Base-by-base conservation (phyloP, 495 filamentous ascomycete species). In the Cenococcum geophilum region DNA sequence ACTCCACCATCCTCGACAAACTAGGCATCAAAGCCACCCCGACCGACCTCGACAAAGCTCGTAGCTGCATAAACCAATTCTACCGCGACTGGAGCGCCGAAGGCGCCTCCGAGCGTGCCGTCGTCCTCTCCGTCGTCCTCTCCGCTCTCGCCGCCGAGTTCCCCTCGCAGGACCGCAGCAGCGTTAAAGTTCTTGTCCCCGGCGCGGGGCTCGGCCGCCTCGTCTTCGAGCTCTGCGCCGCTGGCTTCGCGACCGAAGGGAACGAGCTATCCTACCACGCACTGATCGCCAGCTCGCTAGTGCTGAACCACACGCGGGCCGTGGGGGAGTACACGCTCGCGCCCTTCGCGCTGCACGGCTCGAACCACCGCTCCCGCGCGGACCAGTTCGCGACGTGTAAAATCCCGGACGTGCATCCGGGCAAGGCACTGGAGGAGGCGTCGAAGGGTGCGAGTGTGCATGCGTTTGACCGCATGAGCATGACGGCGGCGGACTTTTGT, bases 191-290 rank as follows among this genome's bases (percentile, higher is more conserved):
- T 10, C 77, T 98, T 5, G 85, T 97, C 23, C 91, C 95, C 1
- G 93, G 95, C 4, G 92, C 92, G 4, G 93, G 93, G 0, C 76
- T 98, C 27, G 91, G 90, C 12, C 83, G 93, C 4, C 75, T 97
- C 9, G 88, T 95, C 4, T 90, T 92, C 66, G 93, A 98, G 12
- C 76, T 97, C 50, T 89, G 85, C 67, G 74, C 74, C n/a, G 78
- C 76, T 5, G 93, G 93, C 14, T 96, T 83, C 73, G 71, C 78
- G 0, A 80, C 83, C 0, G 90, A 97, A 71, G 93, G 95, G 12
- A 98, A 97, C 63, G 93, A 98, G 76, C 91, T 97, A 63, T 95
- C 89, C 16, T 96, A 92, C 66, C 93, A 97, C 71, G 89, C 92
- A 68, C 79, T 97, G 11, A 75, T 97, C 58, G 91, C 90, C 12